These are phyloP conservation scores for Toxoplasma gondii DNA, from an alignment of 169 alveolate species.

Conservation along the genomic window DNA sequence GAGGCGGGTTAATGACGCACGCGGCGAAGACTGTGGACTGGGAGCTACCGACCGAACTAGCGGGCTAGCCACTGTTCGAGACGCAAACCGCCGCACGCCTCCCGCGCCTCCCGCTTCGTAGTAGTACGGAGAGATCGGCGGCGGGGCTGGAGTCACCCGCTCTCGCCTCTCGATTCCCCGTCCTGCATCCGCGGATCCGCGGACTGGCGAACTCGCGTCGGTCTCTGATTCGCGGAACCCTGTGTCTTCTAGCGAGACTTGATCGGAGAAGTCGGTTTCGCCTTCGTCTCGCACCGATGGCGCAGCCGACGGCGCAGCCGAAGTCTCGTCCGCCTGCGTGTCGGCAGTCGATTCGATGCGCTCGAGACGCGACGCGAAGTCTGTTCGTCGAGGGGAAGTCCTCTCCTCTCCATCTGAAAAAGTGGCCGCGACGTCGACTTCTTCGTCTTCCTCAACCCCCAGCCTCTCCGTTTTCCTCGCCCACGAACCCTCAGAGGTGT, in stretches of 20 bases:
- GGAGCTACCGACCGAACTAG: constrained; percentile 15
- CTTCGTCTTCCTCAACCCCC: not conserved
- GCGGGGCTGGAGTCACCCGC: not conserved
- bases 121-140: constrained; percentile 2
- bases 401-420: not conserved
- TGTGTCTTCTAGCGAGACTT: not conserved
- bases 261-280: not conserved
- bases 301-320: not conserved
- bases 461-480: no score
- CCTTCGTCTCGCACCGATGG: not conserved
- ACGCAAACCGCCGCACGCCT: not conserved
- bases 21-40: not conserved
- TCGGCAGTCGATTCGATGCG: not conserved
- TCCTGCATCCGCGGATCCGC: not conserved
- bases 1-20: not conserved
- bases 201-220: not conserved
- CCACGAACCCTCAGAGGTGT: no score
- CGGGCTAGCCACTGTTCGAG: not conserved
- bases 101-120: not conserved
- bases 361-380: not conserved
- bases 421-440: not conserved
- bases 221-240: not conserved
- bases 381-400: not conserved
- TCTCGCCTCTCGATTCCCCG: not conserved
- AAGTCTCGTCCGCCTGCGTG: not conserved